Percentiles rank a stretch among this genome's conserved stretches.
Conservation (phyloP, 495 filamentous ascomycete species). For the Talaromyces trachyspermus region DNA sequence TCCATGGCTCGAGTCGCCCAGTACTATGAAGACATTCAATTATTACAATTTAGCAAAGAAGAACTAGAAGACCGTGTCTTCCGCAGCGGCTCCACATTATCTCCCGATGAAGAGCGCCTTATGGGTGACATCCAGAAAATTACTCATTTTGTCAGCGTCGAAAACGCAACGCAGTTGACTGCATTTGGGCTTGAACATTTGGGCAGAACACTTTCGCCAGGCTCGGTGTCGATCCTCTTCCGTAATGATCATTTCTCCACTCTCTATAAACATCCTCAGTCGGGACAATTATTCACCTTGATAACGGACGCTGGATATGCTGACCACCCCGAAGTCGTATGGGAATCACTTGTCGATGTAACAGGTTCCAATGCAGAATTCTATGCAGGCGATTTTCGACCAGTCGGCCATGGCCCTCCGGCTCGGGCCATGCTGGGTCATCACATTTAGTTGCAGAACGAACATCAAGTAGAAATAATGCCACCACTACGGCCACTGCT, state of each 20-base stretch:
- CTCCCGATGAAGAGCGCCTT: conserved; percentile 51
- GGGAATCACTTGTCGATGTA: conserved; percentile 87
- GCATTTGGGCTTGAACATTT: conserved; percentile 70
- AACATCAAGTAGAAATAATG: conserved; percentile 20
- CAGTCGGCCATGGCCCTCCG: conserved; percentile 53
- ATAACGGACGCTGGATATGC: conserved; percentile 92
- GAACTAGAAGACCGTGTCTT: conserved; percentile 76
- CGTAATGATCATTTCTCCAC: conserved; percentile 96
- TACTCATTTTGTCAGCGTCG: conserved; percentile 64
- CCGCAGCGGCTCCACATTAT: conserved; percentile 35
- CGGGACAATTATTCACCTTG: conserved; percentile 62
- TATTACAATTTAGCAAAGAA: conserved; percentile 78
- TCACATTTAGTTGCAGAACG: conserved; percentile 19
- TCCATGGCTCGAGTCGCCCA: conserved; percentile 65
- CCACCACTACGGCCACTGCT: conserved; percentile 1
- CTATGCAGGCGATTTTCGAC: conserved; percentile 82
- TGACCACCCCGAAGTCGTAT: conserved; percentile 84
- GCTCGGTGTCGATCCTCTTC: conserved; percentile 81
- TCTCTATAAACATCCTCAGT: conserved; percentile 71
- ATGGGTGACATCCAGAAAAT: conserved; percentile 77
- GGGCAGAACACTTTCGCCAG: conserved; percentile 54
- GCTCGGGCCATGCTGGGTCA: conserved; percentile 1
- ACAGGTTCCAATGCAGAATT: conserved; percentile 78
- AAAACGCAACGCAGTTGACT: conserved; percentile 81
- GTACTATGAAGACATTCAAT: conserved; percentile 86